These are phyloP conservation scores for Coemansia javaensis DNA, from an alignment of 192 early-diverging fungal genomes.

Conservation along the genomic window DNA sequence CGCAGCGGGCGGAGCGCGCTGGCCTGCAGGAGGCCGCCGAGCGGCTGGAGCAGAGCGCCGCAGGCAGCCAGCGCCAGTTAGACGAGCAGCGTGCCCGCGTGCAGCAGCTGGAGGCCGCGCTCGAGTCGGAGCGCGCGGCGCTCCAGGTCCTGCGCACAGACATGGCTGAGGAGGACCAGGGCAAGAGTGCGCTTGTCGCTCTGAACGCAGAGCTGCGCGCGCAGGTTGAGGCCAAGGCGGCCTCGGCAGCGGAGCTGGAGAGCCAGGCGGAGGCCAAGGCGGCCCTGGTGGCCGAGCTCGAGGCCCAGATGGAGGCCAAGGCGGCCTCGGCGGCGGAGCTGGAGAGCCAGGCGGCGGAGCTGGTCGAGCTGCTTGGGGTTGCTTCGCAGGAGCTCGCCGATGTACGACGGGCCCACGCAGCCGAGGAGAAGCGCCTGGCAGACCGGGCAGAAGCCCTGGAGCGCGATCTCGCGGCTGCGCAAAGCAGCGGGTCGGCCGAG, in stretches of 20 bases:
- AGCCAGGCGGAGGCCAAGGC: constrained; percentile 1
- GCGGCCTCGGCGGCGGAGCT: background rate
- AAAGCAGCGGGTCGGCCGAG: background rate
- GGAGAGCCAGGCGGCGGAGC: background rate
- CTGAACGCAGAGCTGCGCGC: constrained; percentile 13
- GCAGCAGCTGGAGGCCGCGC: constrained; percentile 4
- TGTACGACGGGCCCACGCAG: background rate
- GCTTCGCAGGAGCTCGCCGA: too few relatives aligned
- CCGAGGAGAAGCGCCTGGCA: background rate
- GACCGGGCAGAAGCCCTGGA: background rate
- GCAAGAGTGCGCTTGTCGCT: constrained; percentile 2
- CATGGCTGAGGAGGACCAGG: constrained; percentile 2
- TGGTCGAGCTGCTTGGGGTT: background rate
- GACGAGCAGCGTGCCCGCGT: background rate
- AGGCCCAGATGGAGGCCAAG: constrained; percentile 9
- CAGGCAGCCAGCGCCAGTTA: background rate
- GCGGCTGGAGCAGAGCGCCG: background rate
- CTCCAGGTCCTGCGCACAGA: constrained; percentile 3
- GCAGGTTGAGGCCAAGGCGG: constrained; percentile 10
- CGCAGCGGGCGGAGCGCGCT: background rate
- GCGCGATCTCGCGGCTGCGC: background rate
- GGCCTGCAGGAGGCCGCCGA: constrained; percentile 1
- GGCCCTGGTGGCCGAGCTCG: constrained; percentile 10
- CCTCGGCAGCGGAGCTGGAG: constrained; percentile 1
- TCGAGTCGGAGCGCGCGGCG: constrained; percentile 1